Evolutionary conservation across 768 basidiomycete species (phyloP).

Genomic region (Russula sp.): DNA sequence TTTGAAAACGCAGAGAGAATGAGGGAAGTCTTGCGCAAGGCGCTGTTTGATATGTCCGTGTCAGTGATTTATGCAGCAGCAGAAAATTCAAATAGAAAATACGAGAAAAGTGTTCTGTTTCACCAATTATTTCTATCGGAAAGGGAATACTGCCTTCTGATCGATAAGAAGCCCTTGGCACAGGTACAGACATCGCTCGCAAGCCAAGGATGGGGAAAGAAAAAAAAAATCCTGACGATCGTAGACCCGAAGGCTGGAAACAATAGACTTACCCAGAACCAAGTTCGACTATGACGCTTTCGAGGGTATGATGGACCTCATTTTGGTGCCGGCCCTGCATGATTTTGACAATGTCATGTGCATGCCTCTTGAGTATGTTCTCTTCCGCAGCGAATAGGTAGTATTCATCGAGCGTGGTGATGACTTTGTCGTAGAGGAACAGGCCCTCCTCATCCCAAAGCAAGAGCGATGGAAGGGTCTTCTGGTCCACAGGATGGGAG

Average conservation of each 20-base stretch:
- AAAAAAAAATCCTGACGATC: background rate
- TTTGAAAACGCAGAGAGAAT: conserved; percentile 66
- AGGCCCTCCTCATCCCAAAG: conserved; percentile 86
- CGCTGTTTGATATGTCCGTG: conserved; percentile 38
- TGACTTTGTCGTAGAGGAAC: conserved; percentile 73
- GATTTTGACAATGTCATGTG: conserved; percentile 61
- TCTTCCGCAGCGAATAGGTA: conserved; percentile 90
- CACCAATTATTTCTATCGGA: too few relatives aligned
- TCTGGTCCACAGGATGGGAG: conserved; percentile 43
- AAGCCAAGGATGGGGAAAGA: background rate
- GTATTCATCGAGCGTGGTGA: conserved; percentile 68
- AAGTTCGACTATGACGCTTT: conserved; percentile 75
- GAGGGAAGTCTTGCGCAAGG: conserved; percentile 84
- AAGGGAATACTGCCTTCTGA: background rate
- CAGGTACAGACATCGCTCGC: too few relatives aligned
- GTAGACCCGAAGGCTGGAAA: too few relatives aligned
- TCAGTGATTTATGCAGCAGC: too few relatives aligned
- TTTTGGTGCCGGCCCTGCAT: conserved; percentile 48
- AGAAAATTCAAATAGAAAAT: too few relatives aligned
- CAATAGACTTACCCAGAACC: conserved; percentile 75
- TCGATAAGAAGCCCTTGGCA: background rate
- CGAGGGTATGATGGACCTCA: conserved; percentile 25
- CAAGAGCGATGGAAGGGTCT: conserved; percentile 70
- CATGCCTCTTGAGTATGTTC: conserved; percentile 66
- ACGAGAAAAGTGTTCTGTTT: too few relatives aligned